A percentile compares a stretch with the other conserved stretches of the same genome.
These are phyloP conservation scores for Stachybotrys chlorohalonatus DNA, from an alignment of 2,329 filamentous ascomycete genomes.

Conservation along the genomic window DNA sequence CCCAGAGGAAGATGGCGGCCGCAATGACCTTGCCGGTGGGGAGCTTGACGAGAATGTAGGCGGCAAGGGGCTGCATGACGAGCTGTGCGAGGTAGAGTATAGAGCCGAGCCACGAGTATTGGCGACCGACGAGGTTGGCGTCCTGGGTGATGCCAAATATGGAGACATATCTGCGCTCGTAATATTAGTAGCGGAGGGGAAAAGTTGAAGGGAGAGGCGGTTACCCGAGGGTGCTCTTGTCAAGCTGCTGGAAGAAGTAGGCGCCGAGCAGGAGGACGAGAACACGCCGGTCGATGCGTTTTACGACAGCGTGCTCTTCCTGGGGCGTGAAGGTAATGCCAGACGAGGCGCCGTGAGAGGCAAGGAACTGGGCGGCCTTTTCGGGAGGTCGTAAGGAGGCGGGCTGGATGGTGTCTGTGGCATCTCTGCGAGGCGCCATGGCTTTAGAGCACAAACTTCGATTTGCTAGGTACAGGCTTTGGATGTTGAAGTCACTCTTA, in stretches of 20 bases:
- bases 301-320: constrained; percentile 35
- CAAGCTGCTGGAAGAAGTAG: constrained; percentile 8
- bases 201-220: neutral
- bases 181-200: neutral
- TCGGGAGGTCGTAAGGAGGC: constrained; percentile 14
- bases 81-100: constrained; percentile 47
- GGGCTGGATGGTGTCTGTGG: neutral
- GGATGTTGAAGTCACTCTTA: neutral
- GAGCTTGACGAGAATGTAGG: constrained; percentile 37
- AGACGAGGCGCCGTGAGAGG: constrained; percentile 22
- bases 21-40: constrained; percentile 43
- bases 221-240: neutral
- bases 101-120: constrained; percentile 43
- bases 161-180: neutral
- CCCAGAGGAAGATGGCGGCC: constrained; percentile 38
- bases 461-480: neutral
- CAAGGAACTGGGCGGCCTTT: constrained; percentile 36
- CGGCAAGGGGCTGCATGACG: constrained; percentile 40
- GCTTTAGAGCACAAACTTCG: neutral
- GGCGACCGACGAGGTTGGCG: constrained; percentile 4
- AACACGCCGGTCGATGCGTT: constrained; percentile 35
- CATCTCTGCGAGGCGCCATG: neutral
- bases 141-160: constrained; percentile 11
- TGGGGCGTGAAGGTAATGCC: constrained; percentile 31
- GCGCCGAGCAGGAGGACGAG: constrained; percentile 24